Base-by-base conservation (phyloP, 768 basidiomycete genomes). In the Russula vinacea region DNA sequence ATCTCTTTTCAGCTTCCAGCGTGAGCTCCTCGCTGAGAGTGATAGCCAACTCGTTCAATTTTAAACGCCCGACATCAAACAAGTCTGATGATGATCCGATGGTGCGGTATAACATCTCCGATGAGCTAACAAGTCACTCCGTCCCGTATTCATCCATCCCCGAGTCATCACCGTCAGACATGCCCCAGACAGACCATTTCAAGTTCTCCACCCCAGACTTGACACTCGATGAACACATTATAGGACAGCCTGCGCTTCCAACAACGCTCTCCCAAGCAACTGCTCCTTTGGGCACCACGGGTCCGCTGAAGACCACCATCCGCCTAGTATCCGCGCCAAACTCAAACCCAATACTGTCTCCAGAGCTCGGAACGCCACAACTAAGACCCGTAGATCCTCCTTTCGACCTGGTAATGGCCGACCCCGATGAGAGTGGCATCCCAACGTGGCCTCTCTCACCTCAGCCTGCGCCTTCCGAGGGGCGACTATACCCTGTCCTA, bases 11-110 rank as follows among this genome's bases (percentile, higher is more conserved):
- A 88, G 84, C 78, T 42, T 80, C 83, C n/a, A 83, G 79, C 17
- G 83, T 91, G 17, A 77, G 79, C 50, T 90, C 90, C 1, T 92
- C 91, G 42, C 81, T 94, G 66, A 87, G 81, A 72, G 85, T 87
- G 0, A 77, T 93, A 47, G 91, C 88, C n/a, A 85, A 78, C 47
- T 90, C 90, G 14, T 77, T 90, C 33, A 87, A 88, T 45, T 79
- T 91, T 69, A 89, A 85, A 73, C 85, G 85, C 33, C 72, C 75
- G 13, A 73, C 76, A 11, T 75, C 77, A 11, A 71, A 67, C 40
- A 76, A 77, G 33, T 72, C 74, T 42, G 67, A 33, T 60, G 68
- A 57, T 55, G 51, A 22, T 26, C 56, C 22, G 9, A 51, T 51
- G n/a, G 78, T 77, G 1, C 69, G 70, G 39, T 55, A 74, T 8